These are phyloP conservation scores for Solanum pinnatisectum DNA, from an alignment of 257 asterid species.

Conservation along the genomic window DNA sequence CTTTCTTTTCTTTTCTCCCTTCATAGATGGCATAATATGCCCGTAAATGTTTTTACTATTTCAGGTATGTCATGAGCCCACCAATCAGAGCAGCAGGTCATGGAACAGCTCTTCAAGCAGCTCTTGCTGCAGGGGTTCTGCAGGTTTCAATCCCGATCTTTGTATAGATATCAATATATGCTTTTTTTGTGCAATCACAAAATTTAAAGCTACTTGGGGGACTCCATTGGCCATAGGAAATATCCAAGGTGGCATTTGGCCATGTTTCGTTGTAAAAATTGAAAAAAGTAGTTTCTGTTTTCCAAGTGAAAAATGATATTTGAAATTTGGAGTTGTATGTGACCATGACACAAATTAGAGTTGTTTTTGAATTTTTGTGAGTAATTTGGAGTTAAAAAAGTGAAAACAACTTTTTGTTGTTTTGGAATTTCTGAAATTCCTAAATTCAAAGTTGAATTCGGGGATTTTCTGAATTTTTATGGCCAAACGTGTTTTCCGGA, in stretches of 20 bases:
- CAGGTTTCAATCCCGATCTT: conserved; percentile 36
- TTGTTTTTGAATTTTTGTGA: not conserved
- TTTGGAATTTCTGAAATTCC: not conserved
- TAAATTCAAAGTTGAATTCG: not conserved
- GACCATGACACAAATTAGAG: not conserved
- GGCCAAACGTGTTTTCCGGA: not conserved
- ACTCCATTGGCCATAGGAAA: not conserved
- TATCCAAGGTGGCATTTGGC: not conserved
- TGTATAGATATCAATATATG: not conserved
- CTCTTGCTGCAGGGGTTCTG: conserved; percentile 76
- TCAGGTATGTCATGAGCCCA: conserved; percentile 95
- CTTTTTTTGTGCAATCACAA: not conserved
- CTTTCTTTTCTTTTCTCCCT: not conserved
- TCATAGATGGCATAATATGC: not conserved
- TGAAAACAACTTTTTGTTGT: not conserved
- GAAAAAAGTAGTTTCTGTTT: not conserved
- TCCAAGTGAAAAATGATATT: not conserved
- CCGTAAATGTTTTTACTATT: not conserved
- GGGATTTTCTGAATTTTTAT: not conserved
- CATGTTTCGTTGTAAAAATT: not conserved
- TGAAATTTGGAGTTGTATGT: not conserved
- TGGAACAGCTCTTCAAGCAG: conserved; percentile 93
- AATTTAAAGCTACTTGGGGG: not conserved
- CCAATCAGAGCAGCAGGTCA: conserved; percentile 92
- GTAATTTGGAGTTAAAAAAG: not conserved